phyloP scores from a whole-genome alignment of 352 stramenopile species.

The Achlya hypogyna region DNA sequence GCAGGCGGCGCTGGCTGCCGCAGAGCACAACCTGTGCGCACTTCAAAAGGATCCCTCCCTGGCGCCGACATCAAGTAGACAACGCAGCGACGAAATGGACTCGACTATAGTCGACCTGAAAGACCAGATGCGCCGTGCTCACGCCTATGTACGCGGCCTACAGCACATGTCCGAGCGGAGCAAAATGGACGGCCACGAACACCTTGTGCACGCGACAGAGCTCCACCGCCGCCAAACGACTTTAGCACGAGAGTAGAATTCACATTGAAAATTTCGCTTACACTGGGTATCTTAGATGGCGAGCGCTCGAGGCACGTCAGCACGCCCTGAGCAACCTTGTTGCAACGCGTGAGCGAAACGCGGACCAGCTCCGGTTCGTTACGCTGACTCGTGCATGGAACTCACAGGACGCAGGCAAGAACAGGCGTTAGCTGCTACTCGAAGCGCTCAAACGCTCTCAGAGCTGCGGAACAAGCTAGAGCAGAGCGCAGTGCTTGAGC shows the following conservation, averaged over 20 bases:
- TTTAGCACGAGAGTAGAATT: background rate
- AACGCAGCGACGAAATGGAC: background rate
- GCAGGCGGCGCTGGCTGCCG: conserved; percentile 32
- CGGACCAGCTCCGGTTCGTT: too few relatives aligned
- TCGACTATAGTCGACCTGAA: conserved; percentile 23
- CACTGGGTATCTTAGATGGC: too few relatives aligned
- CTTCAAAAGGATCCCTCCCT: background rate
- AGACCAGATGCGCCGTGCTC: conserved; percentile 35
- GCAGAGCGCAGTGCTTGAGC: conserved; percentile 22
- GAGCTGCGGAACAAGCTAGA: background rate
- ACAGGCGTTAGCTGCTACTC: background rate
- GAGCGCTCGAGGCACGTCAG: conserved; percentile 24
- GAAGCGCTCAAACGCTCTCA: too few relatives aligned
- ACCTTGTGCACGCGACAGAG: conserved; percentile 32
- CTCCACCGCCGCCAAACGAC: conserved; percentile 28
- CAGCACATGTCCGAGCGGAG: conserved; percentile 35
- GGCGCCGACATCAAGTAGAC: background rate
- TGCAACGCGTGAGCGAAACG: too few relatives aligned
- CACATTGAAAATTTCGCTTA: too few relatives aligned
- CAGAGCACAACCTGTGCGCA: conserved; percentile 31
- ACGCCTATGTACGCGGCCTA: conserved; percentile 50
- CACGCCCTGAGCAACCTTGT: conserved; percentile 32
- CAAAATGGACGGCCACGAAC: conserved; percentile 26
- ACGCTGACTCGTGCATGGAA: too few relatives aligned
- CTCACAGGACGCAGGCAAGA: too few relatives aligned